Percentiles rank a stretch among this genome's conserved stretches.
Evolutionary conservation across 805 yeast genomes (phyloP).

Genomic region (Kluyveromyces nonfermentans): DNA sequence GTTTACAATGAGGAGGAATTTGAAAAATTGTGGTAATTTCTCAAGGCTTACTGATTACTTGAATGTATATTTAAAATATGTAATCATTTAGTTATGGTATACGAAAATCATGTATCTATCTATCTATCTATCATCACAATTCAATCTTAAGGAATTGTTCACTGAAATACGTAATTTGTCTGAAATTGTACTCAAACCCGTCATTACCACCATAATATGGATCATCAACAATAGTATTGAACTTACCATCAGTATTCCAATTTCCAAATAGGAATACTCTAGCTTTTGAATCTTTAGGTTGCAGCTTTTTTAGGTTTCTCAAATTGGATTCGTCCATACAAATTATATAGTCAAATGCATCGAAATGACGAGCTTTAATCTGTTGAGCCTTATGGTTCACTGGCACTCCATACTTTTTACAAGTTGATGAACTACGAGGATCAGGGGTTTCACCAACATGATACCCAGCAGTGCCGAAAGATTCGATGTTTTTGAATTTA

Average conservation of each 20-base stretch:
- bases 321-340: conserved; percentile 63
- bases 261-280: conserved; percentile 64
- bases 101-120: background rate
- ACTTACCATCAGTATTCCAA: conserved; percentile 50
- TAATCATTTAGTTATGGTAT: background rate
- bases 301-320: conserved; percentile 39
- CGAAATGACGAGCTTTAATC: conserved; percentile 41
- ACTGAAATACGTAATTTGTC: conserved; percentile 68
- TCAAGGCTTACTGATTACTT: background rate
- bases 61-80: background rate
- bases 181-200: conserved; percentile 74
- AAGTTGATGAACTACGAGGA: conserved; percentile 56
- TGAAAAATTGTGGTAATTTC: conserved; percentile 25
- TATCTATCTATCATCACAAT: conserved; percentile 10
- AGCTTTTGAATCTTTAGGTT: conserved; percentile 42
- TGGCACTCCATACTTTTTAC: conserved; percentile 63
- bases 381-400: conserved; percentile 71
- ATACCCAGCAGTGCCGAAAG: conserved; percentile 83
- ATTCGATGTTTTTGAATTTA: conserved; percentile 54
- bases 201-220: conserved; percentile 86
- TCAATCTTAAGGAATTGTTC: conserved; percentile 56
- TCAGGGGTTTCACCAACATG: conserved; percentile 83
- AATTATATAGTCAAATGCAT: conserved; percentile 55
- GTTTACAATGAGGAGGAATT: conserved; percentile 40
- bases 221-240: conserved; percentile 60